Conservation (phyloP, 139 green algal species). For the Chlorella sp. region DNA sequence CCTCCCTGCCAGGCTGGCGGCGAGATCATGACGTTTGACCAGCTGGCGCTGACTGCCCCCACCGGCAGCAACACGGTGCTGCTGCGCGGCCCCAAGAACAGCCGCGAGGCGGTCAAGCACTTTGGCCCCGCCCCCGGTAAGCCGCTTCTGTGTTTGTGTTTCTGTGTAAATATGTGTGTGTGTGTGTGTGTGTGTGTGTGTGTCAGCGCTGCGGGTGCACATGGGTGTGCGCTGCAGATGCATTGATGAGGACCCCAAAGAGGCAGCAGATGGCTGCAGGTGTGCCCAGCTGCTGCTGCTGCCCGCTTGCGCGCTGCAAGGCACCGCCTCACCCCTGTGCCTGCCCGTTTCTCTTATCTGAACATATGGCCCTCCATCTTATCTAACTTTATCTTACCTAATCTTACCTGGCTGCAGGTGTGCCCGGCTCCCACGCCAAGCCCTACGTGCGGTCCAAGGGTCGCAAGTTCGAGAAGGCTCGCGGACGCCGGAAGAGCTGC, state of each 20-base stretch:
- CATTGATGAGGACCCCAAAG: too few relatives aligned
- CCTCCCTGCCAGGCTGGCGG: slow-evolving; percentile 77
- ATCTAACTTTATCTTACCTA: too few relatives aligned
- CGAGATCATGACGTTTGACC: slow-evolving; percentile 98
- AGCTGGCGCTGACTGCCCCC: slow-evolving; percentile 94
- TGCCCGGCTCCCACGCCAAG: slow-evolving; percentile 89
- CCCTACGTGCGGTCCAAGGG: slow-evolving; percentile 97
- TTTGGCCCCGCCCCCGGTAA: slow-evolving; percentile 89
- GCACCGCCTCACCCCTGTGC: too few relatives aligned
- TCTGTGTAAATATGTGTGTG: neutral
- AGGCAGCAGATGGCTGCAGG: neutral
- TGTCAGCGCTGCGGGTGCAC: too few relatives aligned
- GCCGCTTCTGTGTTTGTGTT: neutral
- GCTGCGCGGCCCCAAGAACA: slow-evolving; percentile 95
- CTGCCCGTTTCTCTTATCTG: too few relatives aligned
- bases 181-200: neutral
- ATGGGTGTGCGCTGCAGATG: too few relatives aligned
- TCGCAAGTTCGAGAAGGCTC: slow-evolving; percentile 99
- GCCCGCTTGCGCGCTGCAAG: neutral
- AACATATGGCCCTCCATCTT: too few relatives aligned
- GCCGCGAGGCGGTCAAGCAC: slow-evolving; percentile 96
- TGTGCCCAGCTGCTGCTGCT: too few relatives aligned
- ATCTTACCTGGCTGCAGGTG: slow-evolving; percentile 40
- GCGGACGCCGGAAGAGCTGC: slow-evolving; percentile 89
- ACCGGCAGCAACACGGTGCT: slow-evolving; percentile 93